phyloP scores from a whole-genome alignment of 202 grass and related monocot species.

The Miscanthus sacchariflorus region DNA sequence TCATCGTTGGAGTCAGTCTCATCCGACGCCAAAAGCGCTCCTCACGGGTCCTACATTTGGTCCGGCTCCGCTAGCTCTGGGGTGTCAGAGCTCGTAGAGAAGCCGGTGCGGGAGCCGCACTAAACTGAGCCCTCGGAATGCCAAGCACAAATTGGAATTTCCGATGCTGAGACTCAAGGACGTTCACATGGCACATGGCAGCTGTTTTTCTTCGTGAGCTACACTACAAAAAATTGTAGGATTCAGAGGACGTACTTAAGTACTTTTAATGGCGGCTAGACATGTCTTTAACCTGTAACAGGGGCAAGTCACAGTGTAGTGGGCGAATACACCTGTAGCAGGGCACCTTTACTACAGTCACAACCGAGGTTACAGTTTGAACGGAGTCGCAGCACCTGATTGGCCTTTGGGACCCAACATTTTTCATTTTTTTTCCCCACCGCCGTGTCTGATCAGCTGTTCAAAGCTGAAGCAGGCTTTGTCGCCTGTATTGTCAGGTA shows the following conservation, averaged over 20 bases:
- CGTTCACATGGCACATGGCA: not conserved
- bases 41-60: too few relatives aligned
- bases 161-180: not conserved
- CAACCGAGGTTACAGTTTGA: conserved; percentile 5
- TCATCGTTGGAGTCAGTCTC: too few relatives aligned
- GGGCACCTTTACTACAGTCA: not conserved
- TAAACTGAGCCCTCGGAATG: too few relatives aligned
- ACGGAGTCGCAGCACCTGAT: conserved; percentile 14
- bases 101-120: too few relatives aligned
- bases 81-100: too few relatives aligned
- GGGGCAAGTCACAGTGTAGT: not conserved
- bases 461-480: conserved; percentile 42
- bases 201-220: not conserved
- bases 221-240: not conserved
- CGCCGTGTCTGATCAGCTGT: not conserved
- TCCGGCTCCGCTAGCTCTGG: too few relatives aligned
- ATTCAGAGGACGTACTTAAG: not conserved
- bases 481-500: conserved; percentile 46
- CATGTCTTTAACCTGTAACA: not conserved
- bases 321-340: not conserved
- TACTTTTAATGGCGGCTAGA: not conserved
- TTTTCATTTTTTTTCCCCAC: not conserved
- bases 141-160: not conserved
- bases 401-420: not conserved
- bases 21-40: too few relatives aligned